Percentiles rank a stretch among this genome's conserved stretches.
Evolutionary conservation across 2,329 filamentous ascomycete species (phyloP).

Genomic region (Triangularia verruculosa): DNA sequence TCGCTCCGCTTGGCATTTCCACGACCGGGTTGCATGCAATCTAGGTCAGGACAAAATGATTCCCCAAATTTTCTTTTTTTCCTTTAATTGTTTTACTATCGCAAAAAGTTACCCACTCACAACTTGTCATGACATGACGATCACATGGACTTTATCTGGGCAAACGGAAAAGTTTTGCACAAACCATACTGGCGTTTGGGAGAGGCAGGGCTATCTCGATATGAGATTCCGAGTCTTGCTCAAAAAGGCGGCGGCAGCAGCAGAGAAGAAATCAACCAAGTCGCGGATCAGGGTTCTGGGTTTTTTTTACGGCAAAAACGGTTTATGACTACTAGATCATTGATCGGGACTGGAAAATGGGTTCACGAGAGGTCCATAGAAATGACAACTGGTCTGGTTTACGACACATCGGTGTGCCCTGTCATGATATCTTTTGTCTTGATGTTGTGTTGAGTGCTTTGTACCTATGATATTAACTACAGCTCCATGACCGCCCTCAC

Average conservation of each 20-base stretch:
- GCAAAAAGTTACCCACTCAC: conserved; percentile 14
- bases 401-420: conserved; percentile 7
- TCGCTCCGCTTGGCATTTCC: conserved; percentile 26
- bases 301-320: conserved; percentile 19
- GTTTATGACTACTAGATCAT: conserved; percentile 29
- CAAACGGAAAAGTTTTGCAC: conserved; percentile 27
- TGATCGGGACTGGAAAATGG: conserved; percentile 22
- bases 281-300: conserved; percentile 21
- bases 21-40: conserved; percentile 20
- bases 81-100: conserved; percentile 15
- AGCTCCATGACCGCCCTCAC: background rate
- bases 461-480: background rate
- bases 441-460: background rate
- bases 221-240: background rate
- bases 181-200: conserved; percentile 26
- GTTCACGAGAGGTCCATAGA: conserved; percentile 23
- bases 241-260: background rate
- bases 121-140: conserved; percentile 23
- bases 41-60: conserved; percentile 16
- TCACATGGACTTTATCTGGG: conserved; percentile 22
- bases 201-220: conserved; percentile 16
- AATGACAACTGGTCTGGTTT: conserved; percentile 23
- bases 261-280: conserved; percentile 1
- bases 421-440: background rate
- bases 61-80: conserved; percentile 21